Percentiles rank a stretch among this genome's conserved stretches.
Conservation (phyloP, 257 asterid species). For the Solanum pimpinellifolium region DNA sequence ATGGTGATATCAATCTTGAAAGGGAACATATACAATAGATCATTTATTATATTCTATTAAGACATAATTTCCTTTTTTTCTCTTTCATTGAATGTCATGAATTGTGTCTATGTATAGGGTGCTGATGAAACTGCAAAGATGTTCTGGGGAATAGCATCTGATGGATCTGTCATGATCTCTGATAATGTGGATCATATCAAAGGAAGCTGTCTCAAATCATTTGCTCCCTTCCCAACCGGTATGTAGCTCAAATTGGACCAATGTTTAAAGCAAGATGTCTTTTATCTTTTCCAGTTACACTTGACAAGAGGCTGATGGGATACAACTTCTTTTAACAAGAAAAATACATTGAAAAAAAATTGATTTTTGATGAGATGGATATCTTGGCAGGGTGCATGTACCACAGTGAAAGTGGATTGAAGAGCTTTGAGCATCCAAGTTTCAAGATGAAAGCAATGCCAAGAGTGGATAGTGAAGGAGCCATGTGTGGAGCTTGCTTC, state of each 20-base stretch:
- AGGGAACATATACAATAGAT: not conserved
- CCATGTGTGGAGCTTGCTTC: slow-evolving; percentile 82
- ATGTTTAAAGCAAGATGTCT: not conserved
- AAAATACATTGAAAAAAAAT: not conserved
- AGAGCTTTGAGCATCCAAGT: slow-evolving; percentile 89
- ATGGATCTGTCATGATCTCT: slow-evolving; percentile 82
- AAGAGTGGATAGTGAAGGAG: slow-evolving; percentile 88
- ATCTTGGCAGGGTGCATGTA: slow-evolving; percentile 67
- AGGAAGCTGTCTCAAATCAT: slow-evolving; percentile 79
- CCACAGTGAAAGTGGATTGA: slow-evolving; percentile 74
- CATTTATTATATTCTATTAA: not conserved
- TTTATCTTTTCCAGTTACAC: not conserved
- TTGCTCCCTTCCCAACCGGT: slow-evolving; percentile 95
- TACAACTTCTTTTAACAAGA: not conserved
- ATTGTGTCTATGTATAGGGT: slow-evolving; percentile 39
- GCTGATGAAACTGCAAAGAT: slow-evolving; percentile 51
- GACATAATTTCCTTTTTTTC: not conserved
- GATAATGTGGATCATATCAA: slow-evolving; percentile 53
- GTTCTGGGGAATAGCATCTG: slow-evolving; percentile 73
- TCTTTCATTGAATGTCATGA: not conserved
- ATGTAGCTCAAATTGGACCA: not conserved
- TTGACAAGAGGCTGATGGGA: not conserved
- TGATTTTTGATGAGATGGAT: not conserved
- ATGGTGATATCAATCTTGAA: not conserved
- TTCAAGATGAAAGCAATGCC: slow-evolving; percentile 93